These are phyloP conservation scores for Clonostachys solani DNA, from an alignment of 2,329 filamentous ascomycete genomes.

Conservation along the genomic window DNA sequence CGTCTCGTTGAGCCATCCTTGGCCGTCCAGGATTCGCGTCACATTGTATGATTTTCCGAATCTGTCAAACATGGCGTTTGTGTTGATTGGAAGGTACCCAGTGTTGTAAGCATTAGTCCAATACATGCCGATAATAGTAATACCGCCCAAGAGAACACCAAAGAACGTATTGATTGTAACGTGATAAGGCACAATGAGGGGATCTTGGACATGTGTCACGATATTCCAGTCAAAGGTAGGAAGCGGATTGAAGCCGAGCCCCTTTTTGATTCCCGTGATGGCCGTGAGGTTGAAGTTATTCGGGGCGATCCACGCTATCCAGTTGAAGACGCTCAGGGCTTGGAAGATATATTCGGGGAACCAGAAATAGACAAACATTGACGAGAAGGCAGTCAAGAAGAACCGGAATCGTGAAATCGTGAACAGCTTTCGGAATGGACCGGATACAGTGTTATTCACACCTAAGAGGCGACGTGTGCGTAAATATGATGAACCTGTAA, in stretches of 20 bases:
- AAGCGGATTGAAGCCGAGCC: constrained; percentile 32
- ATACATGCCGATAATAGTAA: constrained; percentile 21
- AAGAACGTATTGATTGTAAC: constrained; percentile 25
- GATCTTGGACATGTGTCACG: constrained; percentile 20
- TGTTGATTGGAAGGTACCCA: constrained; percentile 33
- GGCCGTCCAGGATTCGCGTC: constrained; percentile 20
- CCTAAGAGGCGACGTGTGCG: too few relatives aligned
- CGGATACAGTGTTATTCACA: constrained; percentile 10
- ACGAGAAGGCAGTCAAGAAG: constrained; percentile 35
- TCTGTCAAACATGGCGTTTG: constrained; percentile 31
- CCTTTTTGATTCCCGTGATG: constrained; percentile 27
- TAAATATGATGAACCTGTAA: too few relatives aligned
- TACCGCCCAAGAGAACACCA: constrained; percentile 18
- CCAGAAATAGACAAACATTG: constrained; percentile 51
- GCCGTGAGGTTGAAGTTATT: constrained; percentile 27
- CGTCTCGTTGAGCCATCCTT: constrained; percentile 25
- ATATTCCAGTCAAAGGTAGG: constrained; percentile 40
- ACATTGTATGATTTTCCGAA: constrained; percentile 31
- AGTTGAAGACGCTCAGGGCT: constrained; percentile 42
- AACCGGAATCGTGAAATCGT: constrained; percentile 38
- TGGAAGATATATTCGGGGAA: constrained; percentile 47
- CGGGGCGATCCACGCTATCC: constrained; percentile 50
- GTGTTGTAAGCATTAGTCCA: constrained; percentile 26
- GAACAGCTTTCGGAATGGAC: constrained; percentile 29
- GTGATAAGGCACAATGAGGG: constrained; percentile 30